Base-by-base conservation (phyloP, 768 basidiomycete genomes). In the Auricularia sp. region DNA sequence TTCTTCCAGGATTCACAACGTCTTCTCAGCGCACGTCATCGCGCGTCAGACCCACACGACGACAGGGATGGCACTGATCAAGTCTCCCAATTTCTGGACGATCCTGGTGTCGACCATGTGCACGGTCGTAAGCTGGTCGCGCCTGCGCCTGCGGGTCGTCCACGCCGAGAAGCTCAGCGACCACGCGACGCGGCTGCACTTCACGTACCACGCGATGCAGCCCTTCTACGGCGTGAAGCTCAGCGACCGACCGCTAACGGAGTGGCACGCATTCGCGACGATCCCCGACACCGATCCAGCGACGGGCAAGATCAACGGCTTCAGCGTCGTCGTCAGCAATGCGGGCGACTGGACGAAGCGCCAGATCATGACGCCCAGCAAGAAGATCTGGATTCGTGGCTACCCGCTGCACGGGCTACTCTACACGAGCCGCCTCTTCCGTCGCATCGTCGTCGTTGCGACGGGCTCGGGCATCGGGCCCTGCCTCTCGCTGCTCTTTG, bases 171-270 rank as follows among this genome's bases (percentile, higher is more conserved):
- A 61, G 42, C 64, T 64, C 18, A 61, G 58, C 21, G 54, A 60
- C 34, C 64, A 64, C 43, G 64, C 64, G 58, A 58, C 61, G 36
- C 58, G 64, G n/a, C 61, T 64, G 23, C 42, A 64, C 44, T 64
- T 64, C 64, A 36, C 14, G 47, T 51, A 51, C 47, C 47, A 51
- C 47, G 47, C 47, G 47, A 51, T 51, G 47, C 47, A 51, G 47
- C 47, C 47, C 10, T 51, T 51, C 47, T 51, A 51, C 47, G 47
- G 47, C 47, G 47, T 51, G 18, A 51, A 51, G 47, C 18, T 51
- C 10, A 51, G 47, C 47, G 47, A 51, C 47, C 47, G 47, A 8
- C 47, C 47, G 47, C 21, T 51, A 18, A 51, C 47, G 47, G 47
- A 51, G 47, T 51, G 47, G 47, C 47, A 51, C 47, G 47, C 47